These are phyloP conservation scores for Cymbopogon citratus DNA, from an alignment of 176 grass and related monocot species.

Conservation along the genomic window DNA sequence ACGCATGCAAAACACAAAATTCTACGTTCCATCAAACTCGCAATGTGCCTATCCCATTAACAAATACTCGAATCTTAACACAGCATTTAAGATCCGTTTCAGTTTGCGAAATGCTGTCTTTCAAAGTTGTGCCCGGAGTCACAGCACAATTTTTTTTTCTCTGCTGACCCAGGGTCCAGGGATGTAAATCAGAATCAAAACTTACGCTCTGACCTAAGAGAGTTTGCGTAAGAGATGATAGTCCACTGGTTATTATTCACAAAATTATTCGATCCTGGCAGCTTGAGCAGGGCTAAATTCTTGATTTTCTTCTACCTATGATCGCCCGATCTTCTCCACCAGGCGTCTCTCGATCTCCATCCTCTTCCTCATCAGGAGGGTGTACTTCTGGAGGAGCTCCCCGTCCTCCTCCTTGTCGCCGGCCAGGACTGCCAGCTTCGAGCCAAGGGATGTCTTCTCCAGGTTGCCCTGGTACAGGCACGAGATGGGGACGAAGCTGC, in stretches of 20 bases:
- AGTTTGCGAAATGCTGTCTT: not conserved
- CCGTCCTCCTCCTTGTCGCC: conserved; percentile 34
- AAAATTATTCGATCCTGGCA: not conserved
- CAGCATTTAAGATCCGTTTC: not conserved
- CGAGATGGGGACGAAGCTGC: conserved; percentile 66
- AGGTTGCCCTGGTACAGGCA: conserved; percentile 54
- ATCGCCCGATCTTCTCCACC: conserved; percentile 58
- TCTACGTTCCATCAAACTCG: too few species aligned
- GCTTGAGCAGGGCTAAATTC: not conserved
- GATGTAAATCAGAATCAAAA: not conserved
- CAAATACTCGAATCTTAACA: too few species aligned
- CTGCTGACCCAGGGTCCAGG: not conserved
- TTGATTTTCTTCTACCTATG: conserved; percentile 11
- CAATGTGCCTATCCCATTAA: too few species aligned
- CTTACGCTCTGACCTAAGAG: not conserved
- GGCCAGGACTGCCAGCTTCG: conserved; percentile 47
- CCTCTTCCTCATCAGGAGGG: conserved; percentile 64
- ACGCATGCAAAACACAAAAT: too few species aligned
- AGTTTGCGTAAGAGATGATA: not conserved
- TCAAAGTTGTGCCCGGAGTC: not conserved
- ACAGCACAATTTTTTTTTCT: not conserved
- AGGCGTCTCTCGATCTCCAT: conserved; percentile 72
- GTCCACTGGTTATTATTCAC: not conserved
- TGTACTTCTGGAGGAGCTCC: conserved; percentile 63
- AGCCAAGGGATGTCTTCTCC: conserved; percentile 62